Evolutionary conservation across 768 basidiomycete species (phyloP).

Genomic region (Pisolithus tinctorius): DNA sequence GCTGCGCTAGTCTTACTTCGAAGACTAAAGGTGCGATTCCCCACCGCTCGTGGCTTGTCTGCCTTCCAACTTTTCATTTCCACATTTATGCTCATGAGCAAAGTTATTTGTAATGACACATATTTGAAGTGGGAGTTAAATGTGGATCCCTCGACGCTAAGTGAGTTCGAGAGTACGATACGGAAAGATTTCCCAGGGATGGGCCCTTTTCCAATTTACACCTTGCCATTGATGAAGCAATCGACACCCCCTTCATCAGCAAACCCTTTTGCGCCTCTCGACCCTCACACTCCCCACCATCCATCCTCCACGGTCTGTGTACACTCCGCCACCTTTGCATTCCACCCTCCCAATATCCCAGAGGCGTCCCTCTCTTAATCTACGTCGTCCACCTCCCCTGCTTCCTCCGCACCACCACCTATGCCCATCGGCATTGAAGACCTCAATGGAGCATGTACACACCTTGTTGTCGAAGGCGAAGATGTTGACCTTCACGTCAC

Average conservation of each 20-base stretch:
- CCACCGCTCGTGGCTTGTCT: slow-evolving; percentile 65
- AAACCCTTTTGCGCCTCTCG: slow-evolving; percentile 29
- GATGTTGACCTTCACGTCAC: slow-evolving; percentile 60
- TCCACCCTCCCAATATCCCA: slow-evolving; percentile 32
- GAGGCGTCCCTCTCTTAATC: slow-evolving; percentile 50
- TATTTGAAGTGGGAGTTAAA: slow-evolving; percentile 92
- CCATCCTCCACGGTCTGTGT: slow-evolving; percentile 25
- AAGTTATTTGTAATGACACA: slow-evolving; percentile 88
- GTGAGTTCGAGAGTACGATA: slow-evolving; percentile 55
- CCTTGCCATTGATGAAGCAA: slow-evolving; percentile 55
- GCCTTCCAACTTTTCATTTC: slow-evolving; percentile 68
- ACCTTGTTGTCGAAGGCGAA: slow-evolving; percentile 41
- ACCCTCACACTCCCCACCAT: slow-evolving; percentile 20
- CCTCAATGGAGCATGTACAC: slow-evolving; percentile 16
- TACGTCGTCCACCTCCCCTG: slow-evolving; percentile 42
- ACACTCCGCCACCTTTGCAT: slow-evolving; percentile 13
- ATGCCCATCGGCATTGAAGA: slow-evolving; percentile 52
- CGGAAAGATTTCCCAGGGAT: slow-evolving; percentile 51
- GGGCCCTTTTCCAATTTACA: slow-evolving; percentile 58
- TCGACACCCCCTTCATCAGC: slow-evolving; percentile 35
- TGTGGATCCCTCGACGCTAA: slow-evolving; percentile 56
- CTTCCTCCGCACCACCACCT: slow-evolving; percentile 55
- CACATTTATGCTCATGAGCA: slow-evolving; percentile 66
- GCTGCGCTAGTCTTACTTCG: slow-evolving; percentile 43
- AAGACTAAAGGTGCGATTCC: slow-evolving; percentile 65